These are phyloP conservation scores for Psilocybe cubensis DNA, from an alignment of 768 basidiomycete species.

Conservation along the genomic window DNA sequence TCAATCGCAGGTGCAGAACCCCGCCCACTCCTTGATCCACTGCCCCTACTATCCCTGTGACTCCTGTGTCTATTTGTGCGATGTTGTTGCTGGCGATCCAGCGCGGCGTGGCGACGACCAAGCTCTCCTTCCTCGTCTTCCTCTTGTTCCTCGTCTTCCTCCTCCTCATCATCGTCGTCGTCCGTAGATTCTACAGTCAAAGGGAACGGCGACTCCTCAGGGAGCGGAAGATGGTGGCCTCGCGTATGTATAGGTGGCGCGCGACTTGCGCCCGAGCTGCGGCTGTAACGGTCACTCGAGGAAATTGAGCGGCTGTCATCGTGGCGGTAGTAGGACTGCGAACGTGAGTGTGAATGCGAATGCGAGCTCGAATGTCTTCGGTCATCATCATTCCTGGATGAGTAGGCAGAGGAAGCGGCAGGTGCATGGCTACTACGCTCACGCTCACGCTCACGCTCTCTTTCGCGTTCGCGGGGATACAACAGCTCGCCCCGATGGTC, in stretches of 20 bases:
- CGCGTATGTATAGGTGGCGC: not conserved
- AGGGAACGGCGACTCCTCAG: conserved; percentile 12
- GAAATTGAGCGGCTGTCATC: not conserved
- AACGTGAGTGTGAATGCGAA: not conserved
- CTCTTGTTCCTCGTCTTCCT: no score
- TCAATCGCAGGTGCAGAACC: not conserved
- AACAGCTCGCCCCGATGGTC: not conserved
- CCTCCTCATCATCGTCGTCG: not conserved
- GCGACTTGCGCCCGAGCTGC: not conserved
- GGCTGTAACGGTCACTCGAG: not conserved
- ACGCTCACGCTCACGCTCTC: no score
- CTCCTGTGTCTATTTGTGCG: not conserved
- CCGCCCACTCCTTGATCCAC: not conserved
- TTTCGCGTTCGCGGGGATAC: not conserved
- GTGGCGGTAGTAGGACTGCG: not conserved
- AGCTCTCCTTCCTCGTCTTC: not conserved
- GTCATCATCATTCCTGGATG: not conserved
- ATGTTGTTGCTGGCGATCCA: no score
- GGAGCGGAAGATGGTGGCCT: conserved; percentile 1
- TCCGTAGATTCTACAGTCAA: conserved; percentile 6
- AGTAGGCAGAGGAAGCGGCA: not conserved
- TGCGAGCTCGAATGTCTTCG: not conserved
- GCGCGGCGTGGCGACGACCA: not conserved
- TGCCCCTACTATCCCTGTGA: not conserved
- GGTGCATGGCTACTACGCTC: no score